Evolutionary conservation across 2,329 filamentous ascomycete genomes (phyloP).

Genomic region (Colletotrichum sp.): DNA sequence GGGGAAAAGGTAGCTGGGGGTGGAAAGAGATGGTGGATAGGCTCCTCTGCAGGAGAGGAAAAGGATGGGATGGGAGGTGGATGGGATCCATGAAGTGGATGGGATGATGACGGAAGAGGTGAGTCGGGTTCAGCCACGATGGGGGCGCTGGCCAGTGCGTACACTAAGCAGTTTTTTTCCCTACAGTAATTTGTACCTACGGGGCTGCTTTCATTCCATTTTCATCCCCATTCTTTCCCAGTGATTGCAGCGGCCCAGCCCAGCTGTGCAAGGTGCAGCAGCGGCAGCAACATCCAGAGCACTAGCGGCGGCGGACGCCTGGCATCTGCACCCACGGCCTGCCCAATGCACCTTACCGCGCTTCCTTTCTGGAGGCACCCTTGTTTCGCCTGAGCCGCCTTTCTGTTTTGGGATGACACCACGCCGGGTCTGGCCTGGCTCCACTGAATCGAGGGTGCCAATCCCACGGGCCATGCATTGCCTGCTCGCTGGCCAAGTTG

Average conservation of each 20-base stretch:
- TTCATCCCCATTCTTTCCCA: neutral
- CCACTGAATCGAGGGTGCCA: neutral
- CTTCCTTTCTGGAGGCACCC: neutral
- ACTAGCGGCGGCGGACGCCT: neutral
- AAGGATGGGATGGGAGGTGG: slow-evolving; percentile 11
- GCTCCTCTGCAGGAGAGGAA: neutral
- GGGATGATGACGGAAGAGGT: slow-evolving; percentile 22
- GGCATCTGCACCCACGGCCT: neutral
- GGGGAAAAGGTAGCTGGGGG: neutral
- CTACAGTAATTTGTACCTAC: neutral
- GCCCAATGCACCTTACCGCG: slow-evolving; percentile 5
- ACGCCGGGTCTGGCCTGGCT: neutral
- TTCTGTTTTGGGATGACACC: slow-evolving; percentile 6
- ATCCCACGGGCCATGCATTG: slow-evolving; percentile 1
- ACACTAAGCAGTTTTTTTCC: neutral
- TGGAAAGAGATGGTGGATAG: slow-evolving; percentile 2
- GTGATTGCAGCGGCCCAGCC: neutral
- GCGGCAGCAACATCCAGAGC: neutral
- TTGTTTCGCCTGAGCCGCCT: slow-evolving; percentile 11
- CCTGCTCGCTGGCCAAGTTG: neutral
- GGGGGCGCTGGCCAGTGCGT: slow-evolving; percentile 1
- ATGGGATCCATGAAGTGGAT: neutral
- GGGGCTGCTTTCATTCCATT: neutral
- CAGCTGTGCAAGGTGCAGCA: neutral
- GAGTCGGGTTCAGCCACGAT: slow-evolving; percentile 15